Conservation (phyloP, 176 grass and related monocot species). For the Cymbopogon citratus region DNA sequence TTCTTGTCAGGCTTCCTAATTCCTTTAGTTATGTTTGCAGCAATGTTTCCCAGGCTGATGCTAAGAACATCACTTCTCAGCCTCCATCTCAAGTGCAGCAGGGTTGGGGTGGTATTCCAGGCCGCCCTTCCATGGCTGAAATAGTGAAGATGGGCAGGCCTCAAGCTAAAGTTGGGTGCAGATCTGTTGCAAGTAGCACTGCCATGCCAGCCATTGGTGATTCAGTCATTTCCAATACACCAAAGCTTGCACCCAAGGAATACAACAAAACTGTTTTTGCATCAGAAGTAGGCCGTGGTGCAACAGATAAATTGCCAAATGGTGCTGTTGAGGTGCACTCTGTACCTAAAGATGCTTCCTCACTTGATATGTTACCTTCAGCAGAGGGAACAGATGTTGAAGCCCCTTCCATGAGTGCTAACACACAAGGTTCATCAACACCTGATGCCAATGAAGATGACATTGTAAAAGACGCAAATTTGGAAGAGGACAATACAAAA, state of each 20-base stretch:
- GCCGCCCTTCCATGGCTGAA: conserved; percentile 71
- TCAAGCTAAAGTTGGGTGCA: conserved; percentile 35
- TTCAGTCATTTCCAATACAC: not conserved
- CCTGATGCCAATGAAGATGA: conserved; percentile 23
- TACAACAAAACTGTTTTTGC: conserved; percentile 22
- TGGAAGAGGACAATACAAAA: conserved; percentile 21
- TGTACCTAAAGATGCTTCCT: not conserved
- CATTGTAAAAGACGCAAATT: not conserved
- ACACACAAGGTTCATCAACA: conserved; percentile 18
- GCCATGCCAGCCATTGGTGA: conserved; percentile 22
- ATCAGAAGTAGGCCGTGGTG: conserved; percentile 27
- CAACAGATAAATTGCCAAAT: conserved; percentile 27
- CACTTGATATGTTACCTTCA: not conserved
- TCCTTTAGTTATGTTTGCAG: conserved; percentile 27
- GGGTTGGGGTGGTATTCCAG: conserved; percentile 52
- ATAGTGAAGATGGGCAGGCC: conserved; percentile 70
- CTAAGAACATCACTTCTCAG: conserved; percentile 31
- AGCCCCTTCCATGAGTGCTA: conserved; percentile 11
- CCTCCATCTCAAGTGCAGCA: conserved; percentile 44
- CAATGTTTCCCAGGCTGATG: conserved; percentile 32
- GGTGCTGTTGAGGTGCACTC: conserved; percentile 17
- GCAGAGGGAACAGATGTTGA: conserved; percentile 10
- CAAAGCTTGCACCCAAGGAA: conserved; percentile 23
- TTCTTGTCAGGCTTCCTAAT: conserved; percentile 6
- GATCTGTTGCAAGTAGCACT: conserved; percentile 26